Percentiles rank a stretch among this genome's conserved stretches.
Evolutionary conservation across 2,329 filamentous ascomycete species (phyloP).

Genomic region (Penicillium sp.): DNA sequence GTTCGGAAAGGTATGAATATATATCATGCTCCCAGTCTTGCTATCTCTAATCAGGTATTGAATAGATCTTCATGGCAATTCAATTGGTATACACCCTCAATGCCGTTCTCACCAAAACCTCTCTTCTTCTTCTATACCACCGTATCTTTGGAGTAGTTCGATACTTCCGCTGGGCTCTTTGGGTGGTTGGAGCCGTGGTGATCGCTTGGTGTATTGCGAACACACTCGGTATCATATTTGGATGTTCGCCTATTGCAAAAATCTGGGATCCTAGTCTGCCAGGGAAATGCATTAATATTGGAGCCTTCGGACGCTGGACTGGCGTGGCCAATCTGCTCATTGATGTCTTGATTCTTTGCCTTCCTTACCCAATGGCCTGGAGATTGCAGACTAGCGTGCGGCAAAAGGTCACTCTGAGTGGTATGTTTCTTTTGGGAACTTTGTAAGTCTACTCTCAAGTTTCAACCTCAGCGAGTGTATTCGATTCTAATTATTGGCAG

Average conservation of each 20-base stretch:
- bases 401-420: constrained; percentile 24
- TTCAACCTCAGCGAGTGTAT: background rate
- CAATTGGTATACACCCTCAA: constrained; percentile 27
- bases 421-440: constrained; percentile 26
- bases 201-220: constrained; percentile 24
- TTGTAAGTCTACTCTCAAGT: constrained; percentile 19
- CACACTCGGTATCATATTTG: constrained; percentile 17
- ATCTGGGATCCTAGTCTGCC: constrained; percentile 19
- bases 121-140: constrained; percentile 28
- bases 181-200: constrained; percentile 15
- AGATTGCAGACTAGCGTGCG: constrained; percentile 18
- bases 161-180: constrained; percentile 23
- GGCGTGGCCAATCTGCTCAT: constrained; percentile 27
- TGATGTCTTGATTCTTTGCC: constrained; percentile 25
- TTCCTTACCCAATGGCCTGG: constrained; percentile 32
- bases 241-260: constrained; percentile 24
- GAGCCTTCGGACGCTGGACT: constrained; percentile 27
- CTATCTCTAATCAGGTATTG: background rate
- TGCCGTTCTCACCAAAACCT: constrained; percentile 26
- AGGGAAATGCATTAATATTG: constrained; percentile 22
- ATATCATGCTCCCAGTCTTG: background rate
- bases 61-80: constrained; percentile 24
- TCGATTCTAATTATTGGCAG: constrained; percentile 6
- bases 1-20: constrained; percentile 23
- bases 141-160: constrained; percentile 29